These are phyloP conservation scores for Firmiana major DNA, from an alignment of 345 rosid species.

Conservation along the genomic window DNA sequence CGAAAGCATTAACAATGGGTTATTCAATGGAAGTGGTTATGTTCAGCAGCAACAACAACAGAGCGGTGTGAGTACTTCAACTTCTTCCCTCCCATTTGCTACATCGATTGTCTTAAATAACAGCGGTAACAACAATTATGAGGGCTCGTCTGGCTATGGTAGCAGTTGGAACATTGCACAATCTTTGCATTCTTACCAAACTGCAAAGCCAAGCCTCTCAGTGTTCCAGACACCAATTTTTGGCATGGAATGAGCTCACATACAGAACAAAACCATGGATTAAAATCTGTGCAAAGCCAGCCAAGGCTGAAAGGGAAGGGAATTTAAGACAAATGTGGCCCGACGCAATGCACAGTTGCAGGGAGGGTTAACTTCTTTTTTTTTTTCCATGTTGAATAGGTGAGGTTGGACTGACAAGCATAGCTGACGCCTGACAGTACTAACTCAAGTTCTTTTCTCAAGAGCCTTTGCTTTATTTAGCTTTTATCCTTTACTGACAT, in stretches of 20 bases:
- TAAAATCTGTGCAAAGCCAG: slow-evolving; percentile 25
- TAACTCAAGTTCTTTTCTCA: slow-evolving; percentile 24
- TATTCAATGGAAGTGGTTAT: slow-evolving; percentile 33
- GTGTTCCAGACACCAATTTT: slow-evolving; percentile 83
- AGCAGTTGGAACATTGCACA: slow-evolving; percentile 40
- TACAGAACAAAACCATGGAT: neutral
- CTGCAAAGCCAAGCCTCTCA: slow-evolving; percentile 61
- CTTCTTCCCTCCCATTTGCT: slow-evolving; percentile 38
- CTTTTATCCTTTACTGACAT: slow-evolving; percentile 24
- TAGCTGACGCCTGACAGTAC: slow-evolving; percentile 28
- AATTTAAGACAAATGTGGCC: neutral
- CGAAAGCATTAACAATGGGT: slow-evolving; percentile 23
- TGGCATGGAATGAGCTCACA: slow-evolving; percentile 67
- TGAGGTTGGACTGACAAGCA: slow-evolving; percentile 26
- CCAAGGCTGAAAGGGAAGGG: neutral
- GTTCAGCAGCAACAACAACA: slow-evolving; percentile 20
- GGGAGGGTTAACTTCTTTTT: slow-evolving; percentile 29
- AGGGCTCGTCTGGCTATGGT: slow-evolving; percentile 34
- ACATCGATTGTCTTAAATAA: slow-evolving; percentile 32
- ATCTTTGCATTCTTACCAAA: slow-evolving; percentile 46
- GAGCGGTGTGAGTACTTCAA: slow-evolving; percentile 22
- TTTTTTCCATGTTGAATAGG: neutral
- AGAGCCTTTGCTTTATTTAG: neutral
- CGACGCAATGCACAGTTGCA: neutral
- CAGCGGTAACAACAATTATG: slow-evolving; percentile 25